Conservation (phyloP, 2,329 filamentous ascomycete species). For the Exophiala phaeomuriformis region DNA sequence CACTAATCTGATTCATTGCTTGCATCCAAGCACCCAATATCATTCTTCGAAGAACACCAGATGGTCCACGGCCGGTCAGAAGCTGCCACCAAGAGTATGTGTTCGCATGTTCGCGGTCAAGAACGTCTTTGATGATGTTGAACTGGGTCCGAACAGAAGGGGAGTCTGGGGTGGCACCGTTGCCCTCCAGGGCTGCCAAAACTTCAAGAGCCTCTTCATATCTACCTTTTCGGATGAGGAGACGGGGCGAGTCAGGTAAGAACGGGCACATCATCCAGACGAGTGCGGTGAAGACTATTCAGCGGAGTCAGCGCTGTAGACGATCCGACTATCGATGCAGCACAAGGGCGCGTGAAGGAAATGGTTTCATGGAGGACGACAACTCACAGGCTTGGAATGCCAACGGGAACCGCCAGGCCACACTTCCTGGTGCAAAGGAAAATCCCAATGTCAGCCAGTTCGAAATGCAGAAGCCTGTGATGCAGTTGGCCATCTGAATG, state of each 20-base stretch:
- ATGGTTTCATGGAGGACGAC: not conserved
- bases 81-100: constrained; percentile 42
- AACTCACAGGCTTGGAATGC: constrained; percentile 47
- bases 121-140: constrained; percentile 34
- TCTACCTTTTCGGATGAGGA: constrained; percentile 46
- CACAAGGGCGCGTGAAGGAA: not conserved
- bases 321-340: not conserved
- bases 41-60: constrained; percentile 39
- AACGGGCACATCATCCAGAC: constrained; percentile 37
- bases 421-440: constrained; percentile 44
- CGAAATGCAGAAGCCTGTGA: constrained; percentile 43
- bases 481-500: constrained; percentile 46
- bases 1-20: constrained; percentile 32
- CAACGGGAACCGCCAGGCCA: constrained; percentile 52
- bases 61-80: constrained; percentile 36
- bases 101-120: constrained; percentile 41
- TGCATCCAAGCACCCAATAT: constrained; percentile 41
- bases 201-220: not conserved
- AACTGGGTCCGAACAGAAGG: constrained; percentile 30
- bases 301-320: too few relatives aligned
- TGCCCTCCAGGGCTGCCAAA: constrained; percentile 25
- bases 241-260: constrained; percentile 48
- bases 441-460: constrained; percentile 47
- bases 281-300: constrained; percentile 43
- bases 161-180: constrained; percentile 29